A percentile compares a stretch with the other conserved stretches of the same genome.
Conservation (phyloP, 2,329 filamentous ascomycete genomes). For the Aspergillus latus region DNA sequence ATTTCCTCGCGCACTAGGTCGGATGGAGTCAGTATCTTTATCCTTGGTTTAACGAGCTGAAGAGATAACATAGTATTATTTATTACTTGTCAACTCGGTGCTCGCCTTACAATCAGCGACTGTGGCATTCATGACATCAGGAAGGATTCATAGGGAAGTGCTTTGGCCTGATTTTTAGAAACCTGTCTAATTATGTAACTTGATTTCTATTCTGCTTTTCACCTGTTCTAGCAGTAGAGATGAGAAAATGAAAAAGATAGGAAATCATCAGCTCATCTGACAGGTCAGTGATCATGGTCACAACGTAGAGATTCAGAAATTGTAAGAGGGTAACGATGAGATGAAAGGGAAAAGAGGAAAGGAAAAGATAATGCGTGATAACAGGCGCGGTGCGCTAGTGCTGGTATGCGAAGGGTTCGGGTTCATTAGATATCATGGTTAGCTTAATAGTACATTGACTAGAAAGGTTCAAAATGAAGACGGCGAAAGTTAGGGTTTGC, state of each 20-base stretch:
- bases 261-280: constrained; percentile 2
- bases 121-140: no score
- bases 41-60: neutral
- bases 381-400: constrained; percentile 18
- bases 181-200: neutral
- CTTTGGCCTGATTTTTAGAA: neutral
- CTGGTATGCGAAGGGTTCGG: constrained; percentile 21
- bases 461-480: constrained; percentile 16
- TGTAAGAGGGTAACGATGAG: neutral
- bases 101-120: neutral
- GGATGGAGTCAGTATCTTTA: neutral
- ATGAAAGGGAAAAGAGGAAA: neutral
- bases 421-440: constrained; percentile 30
- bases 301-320: constrained; percentile 6
- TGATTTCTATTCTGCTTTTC: neutral
- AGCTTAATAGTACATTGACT: constrained; percentile 23
- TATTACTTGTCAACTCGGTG: neutral
- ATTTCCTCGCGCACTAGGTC: neutral
- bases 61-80: neutral
- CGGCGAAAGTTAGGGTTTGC: neutral
- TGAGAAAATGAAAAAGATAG: constrained; percentile 9
- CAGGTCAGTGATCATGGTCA: constrained; percentile 12
- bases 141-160: no score
- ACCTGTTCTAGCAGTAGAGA: constrained; percentile 1
- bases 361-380: constrained; percentile 3